Evolutionary conservation across 345 rosid genomes (phyloP).

Genomic region (Leavenworthia alabamica): DNA sequence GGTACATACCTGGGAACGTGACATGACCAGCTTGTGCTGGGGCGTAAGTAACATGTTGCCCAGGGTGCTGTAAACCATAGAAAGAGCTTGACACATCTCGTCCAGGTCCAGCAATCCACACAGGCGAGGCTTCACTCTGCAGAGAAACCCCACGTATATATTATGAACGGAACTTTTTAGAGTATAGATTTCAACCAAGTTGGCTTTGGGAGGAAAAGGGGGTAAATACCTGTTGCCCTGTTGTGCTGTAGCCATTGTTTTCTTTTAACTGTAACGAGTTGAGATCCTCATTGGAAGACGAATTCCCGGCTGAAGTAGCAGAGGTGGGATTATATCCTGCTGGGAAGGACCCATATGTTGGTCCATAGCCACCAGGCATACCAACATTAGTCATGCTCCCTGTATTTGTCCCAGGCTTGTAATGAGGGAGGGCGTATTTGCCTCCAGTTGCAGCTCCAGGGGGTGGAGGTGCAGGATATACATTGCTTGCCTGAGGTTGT

Average conservation of each 20-base stretch:
- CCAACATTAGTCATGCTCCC: slow-evolving; percentile 64
- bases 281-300: slow-evolving; percentile 67
- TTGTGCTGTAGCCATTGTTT: slow-evolving; percentile 58
- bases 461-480: slow-evolving; percentile 69
- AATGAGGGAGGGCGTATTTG: slow-evolving; percentile 73
- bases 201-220: not conserved
- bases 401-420: slow-evolving; percentile 65
- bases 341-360: slow-evolving; percentile 61
- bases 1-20: slow-evolving; percentile 58
- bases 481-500: slow-evolving; percentile 70
- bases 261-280: slow-evolving; percentile 72
- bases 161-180: not conserved
- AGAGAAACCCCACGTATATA: slow-evolving; percentile 10
- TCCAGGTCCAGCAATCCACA: slow-evolving; percentile 80
- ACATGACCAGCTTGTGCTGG: slow-evolving; percentile 72
- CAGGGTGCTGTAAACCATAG: slow-evolving; percentile 77
- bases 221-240: slow-evolving; percentile 60
- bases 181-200: not conserved
- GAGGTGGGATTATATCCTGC: slow-evolving; percentile 69
- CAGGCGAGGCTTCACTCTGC: slow-evolving; percentile 81
- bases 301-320: slow-evolving; percentile 58
- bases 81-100: slow-evolving; percentile 73
- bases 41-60: slow-evolving; percentile 72
- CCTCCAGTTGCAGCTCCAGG: slow-evolving; percentile 58
- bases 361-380: slow-evolving; percentile 73